These are phyloP conservation scores for Taiozyma sp. DNA, from an alignment of 1,139 yeast species.

Conservation along the genomic window DNA sequence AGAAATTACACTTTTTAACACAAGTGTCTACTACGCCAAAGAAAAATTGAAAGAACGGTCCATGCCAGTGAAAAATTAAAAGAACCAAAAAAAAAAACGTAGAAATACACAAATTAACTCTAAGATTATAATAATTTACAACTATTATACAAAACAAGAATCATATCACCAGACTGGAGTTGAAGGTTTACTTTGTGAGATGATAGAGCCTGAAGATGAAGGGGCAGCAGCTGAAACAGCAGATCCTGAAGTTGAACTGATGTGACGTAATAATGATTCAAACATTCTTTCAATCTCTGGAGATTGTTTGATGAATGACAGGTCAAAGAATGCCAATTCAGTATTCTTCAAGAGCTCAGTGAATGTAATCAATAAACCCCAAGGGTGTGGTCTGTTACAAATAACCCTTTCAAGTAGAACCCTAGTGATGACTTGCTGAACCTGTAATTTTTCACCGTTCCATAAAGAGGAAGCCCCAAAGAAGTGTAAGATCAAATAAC, in stretches of 20 bases:
- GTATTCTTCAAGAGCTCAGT: constrained; percentile 72
- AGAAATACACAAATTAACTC: background rate
- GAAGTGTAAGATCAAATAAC: constrained; percentile 64
- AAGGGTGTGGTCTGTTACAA: constrained; percentile 93
- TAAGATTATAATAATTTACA: background rate
- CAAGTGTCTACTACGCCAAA: too few relatives aligned
- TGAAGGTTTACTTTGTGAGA: background rate
- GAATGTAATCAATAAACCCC: constrained; percentile 89
- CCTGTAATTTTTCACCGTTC: too few relatives aligned
- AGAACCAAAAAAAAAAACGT: too few relatives aligned
- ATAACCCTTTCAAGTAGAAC: constrained; percentile 82
- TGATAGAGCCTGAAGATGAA: background rate
- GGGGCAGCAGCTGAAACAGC: background rate
- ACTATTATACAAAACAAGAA: background rate
- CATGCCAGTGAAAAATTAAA: too few relatives aligned
- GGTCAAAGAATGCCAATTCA: constrained; percentile 65
- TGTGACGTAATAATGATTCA: too few relatives aligned
- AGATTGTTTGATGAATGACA: constrained; percentile 65
- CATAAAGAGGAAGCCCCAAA: constrained; percentile 57
- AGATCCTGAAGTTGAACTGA: constrained; percentile 13
- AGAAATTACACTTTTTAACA: too few relatives aligned
- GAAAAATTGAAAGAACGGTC: too few relatives aligned
- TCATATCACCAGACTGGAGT: background rate
- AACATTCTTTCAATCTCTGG: constrained; percentile 63
- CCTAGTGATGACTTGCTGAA: constrained; percentile 83